Evolutionary conservation across 2,329 filamentous ascomycete species (phyloP), one percentile per base, ranked within the genome.

Genomic region (Ceratocystis variospora): DNA sequence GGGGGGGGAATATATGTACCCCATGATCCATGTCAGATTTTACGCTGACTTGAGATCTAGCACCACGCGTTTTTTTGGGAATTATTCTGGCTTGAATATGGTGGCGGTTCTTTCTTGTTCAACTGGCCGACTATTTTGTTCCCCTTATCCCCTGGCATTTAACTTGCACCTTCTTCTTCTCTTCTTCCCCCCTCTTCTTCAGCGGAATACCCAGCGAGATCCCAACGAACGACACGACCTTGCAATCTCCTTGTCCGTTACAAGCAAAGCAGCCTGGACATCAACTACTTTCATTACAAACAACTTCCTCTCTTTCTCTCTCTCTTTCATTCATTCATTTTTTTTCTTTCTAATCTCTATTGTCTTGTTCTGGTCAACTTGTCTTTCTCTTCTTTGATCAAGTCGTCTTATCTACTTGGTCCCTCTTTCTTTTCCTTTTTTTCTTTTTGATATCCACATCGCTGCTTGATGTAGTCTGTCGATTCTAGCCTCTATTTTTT

Each of bases 401-500:
- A 31, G 7, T 53, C 19, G 22, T 12, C 48, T 53, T 53, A 5
- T 53, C 8, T 25, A 22, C 37, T 41, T 41, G 37, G n/a, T 31
- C 22, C 3, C 22, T 31, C 12, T 31, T 57, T 57, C 53, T 57
- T 33, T 59, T 19, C 53, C n/a, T 59, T 55, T 12, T 17, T 25
- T n/a, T n/a, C n/a, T n/a, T 12, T 25, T 4, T 10, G 12, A 15
- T 15, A 53, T 59, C 33, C 53, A 31, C 53, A 25, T 8, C 53
- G n/a, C 53, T 59, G 53, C 53, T 59, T 59, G 53, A 59, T 37
- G 53, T 59, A 59, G 53, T 59, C 28, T 59, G 53, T 59, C 28
- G 25, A 59, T 59, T 33, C 25, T 17, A 19, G 28, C 22, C 37
- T 41, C 10, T 8, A 12, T 17, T 19, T 55, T 12, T 22, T 55